Conservation (phyloP, 331 rosid genomes). For the Malus hybrid region DNA sequence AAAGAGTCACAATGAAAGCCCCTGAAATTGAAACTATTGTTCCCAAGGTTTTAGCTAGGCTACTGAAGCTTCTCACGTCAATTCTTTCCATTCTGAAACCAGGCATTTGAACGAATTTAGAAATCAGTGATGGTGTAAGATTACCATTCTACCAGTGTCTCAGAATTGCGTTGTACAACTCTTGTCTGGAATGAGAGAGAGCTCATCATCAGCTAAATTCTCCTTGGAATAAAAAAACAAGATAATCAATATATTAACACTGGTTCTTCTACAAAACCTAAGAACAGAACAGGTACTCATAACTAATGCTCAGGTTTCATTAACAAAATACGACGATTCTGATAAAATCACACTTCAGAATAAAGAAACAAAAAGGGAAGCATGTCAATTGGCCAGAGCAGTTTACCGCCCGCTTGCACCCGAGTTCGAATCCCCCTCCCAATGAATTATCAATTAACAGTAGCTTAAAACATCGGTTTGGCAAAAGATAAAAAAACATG, state of each 20-base stretch:
- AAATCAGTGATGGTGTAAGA: not conserved
- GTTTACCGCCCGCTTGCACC: too few species aligned
- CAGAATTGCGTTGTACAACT: not conserved
- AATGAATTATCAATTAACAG: too few species aligned
- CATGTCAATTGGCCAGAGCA: too few species aligned
- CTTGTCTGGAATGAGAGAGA: constrained; percentile 1
- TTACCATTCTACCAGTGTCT: not conserved
- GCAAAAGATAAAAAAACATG: not conserved
- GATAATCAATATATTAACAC: not conserved
- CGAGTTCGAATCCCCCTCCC: too few species aligned
- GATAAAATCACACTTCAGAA: not conserved
- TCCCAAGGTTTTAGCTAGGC: constrained; percentile 58
- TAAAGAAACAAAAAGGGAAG: not conserved
- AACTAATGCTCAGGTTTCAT: not conserved
- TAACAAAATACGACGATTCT: not conserved
- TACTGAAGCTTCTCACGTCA: constrained; percentile 48
- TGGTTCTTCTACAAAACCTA: not conserved
- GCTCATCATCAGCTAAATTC: not conserved
- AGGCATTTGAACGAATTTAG: constrained; percentile 13
- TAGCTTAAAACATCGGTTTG: too few species aligned
- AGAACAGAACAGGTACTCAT: not conserved
- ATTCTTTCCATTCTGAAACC: constrained; percentile 63
- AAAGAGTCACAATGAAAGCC: constrained; percentile 68
- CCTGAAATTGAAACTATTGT: constrained; percentile 58
- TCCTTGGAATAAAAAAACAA: not conserved